Conservation (phyloP, 2,329 filamentous ascomycete species). For the Bipolaris gigantea region DNA sequence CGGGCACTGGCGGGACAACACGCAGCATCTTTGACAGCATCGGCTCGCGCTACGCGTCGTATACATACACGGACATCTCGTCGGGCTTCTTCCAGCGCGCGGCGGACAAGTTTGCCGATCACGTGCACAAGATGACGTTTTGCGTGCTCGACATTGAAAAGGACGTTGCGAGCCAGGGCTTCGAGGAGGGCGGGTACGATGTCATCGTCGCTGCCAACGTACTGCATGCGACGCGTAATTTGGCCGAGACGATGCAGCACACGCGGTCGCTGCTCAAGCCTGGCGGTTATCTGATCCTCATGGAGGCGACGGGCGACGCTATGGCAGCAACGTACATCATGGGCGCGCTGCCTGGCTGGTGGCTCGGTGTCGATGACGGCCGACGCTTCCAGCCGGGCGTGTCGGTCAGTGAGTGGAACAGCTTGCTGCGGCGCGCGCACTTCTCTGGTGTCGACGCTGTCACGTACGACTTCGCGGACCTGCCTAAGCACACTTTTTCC, state of each 20-base stretch:
- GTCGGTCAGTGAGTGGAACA: conserved; percentile 23
- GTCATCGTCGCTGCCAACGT: conserved; percentile 22
- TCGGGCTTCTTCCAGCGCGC: not conserved
- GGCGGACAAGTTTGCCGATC: not conserved
- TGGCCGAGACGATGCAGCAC: conserved; percentile 16
- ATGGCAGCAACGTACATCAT: conserved; percentile 28
- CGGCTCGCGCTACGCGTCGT: conserved; percentile 6
- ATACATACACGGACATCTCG: conserved; percentile 22
- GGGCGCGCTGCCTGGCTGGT: conserved; percentile 48
- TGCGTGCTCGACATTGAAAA: conserved; percentile 11
- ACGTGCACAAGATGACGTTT: conserved; percentile 1
- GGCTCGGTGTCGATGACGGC: conserved; percentile 27
- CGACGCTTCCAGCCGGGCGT: conserved; percentile 1
- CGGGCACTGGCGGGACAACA: conserved; percentile 1
- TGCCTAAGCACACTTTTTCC: too few relatives aligned
- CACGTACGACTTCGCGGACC: too few relatives aligned
- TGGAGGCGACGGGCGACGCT: conserved; percentile 12
- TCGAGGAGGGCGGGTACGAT: conserved; percentile 13
- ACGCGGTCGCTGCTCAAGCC: conserved; percentile 33
- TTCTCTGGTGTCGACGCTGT: conserved; percentile 10
- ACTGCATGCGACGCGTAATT: conserved; percentile 13
- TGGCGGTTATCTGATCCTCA: conserved; percentile 49
- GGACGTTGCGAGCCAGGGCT: conserved; percentile 15
- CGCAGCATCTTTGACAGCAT: conserved; percentile 4
- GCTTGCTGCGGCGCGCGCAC: not conserved